Evolutionary conservation across 345 rosid genomes (phyloP).

Genomic region (Gossypium herbaceum): DNA sequence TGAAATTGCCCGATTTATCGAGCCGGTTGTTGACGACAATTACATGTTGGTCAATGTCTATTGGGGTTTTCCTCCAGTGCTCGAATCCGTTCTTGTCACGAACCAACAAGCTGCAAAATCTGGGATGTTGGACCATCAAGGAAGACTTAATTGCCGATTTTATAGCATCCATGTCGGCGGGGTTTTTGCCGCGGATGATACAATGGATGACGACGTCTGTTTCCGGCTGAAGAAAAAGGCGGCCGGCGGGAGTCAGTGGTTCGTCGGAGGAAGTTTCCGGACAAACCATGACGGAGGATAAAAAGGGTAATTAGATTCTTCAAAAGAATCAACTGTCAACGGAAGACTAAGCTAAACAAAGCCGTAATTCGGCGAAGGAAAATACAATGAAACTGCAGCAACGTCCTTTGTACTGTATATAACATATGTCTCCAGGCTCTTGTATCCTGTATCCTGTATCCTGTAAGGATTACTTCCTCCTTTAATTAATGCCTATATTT

Average conservation of each 20-base stretch:
- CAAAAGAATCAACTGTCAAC: too few relatives aligned
- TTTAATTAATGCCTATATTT: too few relatives aligned
- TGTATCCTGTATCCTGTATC: too few relatives aligned
- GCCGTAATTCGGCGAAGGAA: too few relatives aligned
- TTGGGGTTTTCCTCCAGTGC: slow-evolving; percentile 41
- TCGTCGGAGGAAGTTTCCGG: slow-evolving; percentile 24
- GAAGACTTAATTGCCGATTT: slow-evolving; percentile 30
- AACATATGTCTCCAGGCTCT: too few relatives aligned
- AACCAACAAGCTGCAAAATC: slow-evolving; percentile 49
- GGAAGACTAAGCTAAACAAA: too few relatives aligned
- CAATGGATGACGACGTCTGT: slow-evolving; percentile 48
- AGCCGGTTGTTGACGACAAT: slow-evolving; percentile 16
- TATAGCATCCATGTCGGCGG: slow-evolving; percentile 23
- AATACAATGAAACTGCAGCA: too few relatives aligned
- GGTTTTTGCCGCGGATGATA: slow-evolving; percentile 30
- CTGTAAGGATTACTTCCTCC: too few relatives aligned
- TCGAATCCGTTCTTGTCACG: slow-evolving; percentile 40
- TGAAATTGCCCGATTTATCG: neutral
- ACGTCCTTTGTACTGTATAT: too few relatives aligned
- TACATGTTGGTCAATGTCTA: slow-evolving; percentile 41
- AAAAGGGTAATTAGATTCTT: too few relatives aligned
- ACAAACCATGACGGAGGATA: slow-evolving; percentile 13
- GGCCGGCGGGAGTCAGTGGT: slow-evolving; percentile 52
- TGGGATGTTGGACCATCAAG: slow-evolving; percentile 45
- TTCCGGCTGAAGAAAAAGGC: slow-evolving; percentile 49